Percentiles rank a stretch among this genome's conserved stretches.
phyloP scores from a whole-genome alignment of 345 rosid genomes.

The Bretschneidera sinensis region DNA sequence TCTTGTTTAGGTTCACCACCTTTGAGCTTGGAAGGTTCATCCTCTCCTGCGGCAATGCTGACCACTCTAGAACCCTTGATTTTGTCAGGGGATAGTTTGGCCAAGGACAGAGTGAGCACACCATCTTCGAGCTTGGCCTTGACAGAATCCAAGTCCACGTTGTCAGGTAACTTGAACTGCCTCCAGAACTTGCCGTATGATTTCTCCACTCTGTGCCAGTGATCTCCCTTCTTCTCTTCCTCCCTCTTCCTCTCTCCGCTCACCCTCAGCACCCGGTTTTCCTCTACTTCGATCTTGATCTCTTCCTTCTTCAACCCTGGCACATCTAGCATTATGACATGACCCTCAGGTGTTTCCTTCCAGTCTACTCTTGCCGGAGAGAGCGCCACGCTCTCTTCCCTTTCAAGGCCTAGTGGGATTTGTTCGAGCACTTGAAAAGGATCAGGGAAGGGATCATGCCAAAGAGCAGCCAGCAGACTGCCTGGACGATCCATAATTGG shows the following conservation, averaged over 20 bases:
- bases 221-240: constrained; percentile 61
- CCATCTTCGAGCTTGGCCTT: constrained; percentile 70
- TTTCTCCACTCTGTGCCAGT: constrained; percentile 81
- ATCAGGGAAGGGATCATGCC: constrained; percentile 42
- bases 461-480: constrained; percentile 36
- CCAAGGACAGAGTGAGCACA: constrained; percentile 48
- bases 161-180: constrained; percentile 66
- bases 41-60: constrained; percentile 39
- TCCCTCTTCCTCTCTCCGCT: constrained; percentile 77
- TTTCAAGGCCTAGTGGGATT: constrained; percentile 47
- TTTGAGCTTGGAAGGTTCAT: constrained; percentile 32
- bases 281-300: constrained; percentile 69
- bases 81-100: constrained; percentile 58
- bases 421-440: constrained; percentile 70
- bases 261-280: constrained; percentile 56
- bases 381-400: constrained; percentile 36
- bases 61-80: constrained; percentile 58
- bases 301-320: constrained; percentile 78
- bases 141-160: constrained; percentile 59
- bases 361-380: constrained; percentile 71
- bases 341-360: constrained; percentile 79
- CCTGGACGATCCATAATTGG: constrained; percentile 41
- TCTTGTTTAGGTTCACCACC: constrained; percentile 40
- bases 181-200: constrained; percentile 80
- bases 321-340: constrained; percentile 56